Percentiles rank a stretch among this genome's conserved stretches.
phyloP scores from a whole-genome alignment of 78 protist genomes.

The Dictyostelium firmibasis region DNA sequence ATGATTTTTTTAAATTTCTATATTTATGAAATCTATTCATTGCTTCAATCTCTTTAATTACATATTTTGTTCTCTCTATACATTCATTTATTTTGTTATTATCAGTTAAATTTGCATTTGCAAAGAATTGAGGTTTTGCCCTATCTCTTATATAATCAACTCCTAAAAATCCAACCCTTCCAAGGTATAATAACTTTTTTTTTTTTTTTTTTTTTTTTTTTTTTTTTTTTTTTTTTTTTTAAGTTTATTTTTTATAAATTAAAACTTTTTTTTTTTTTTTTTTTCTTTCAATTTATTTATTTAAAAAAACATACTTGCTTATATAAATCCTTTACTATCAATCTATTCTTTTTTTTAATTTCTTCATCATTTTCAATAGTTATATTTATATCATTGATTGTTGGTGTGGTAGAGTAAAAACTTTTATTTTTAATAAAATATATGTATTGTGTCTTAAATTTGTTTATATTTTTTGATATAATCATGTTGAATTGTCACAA shows the following conservation, averaged over 20 bases:
- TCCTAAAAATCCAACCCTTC: slow-evolving; percentile 64
- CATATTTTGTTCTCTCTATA: slow-evolving; percentile 73
- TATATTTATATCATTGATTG: background rate
- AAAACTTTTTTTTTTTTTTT: background rate
- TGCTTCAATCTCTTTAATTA: slow-evolving; percentile 52
- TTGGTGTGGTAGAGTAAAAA: background rate
- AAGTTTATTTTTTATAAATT: too few species aligned
- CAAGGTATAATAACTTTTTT: slow-evolving; percentile 21
- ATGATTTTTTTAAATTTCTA: slow-evolving; percentile 46
- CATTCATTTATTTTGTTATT: slow-evolving; percentile 43
- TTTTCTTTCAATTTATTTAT: background rate
- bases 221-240: background rate
- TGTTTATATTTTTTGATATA: background rate
- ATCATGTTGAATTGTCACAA: too few species aligned
- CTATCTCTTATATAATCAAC: slow-evolving; percentile 66
- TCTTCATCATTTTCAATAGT: background rate
- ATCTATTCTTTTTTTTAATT: slow-evolving; percentile 13
- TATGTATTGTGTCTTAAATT: background rate
- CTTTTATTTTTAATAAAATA: background rate
- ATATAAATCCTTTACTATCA: slow-evolving; percentile 48
- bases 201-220: background rate
- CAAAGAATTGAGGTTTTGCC: slow-evolving; percentile 68
- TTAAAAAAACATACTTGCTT: slow-evolving; percentile 40
- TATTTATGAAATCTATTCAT: slow-evolving; percentile 65
- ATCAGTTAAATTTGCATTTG: slow-evolving; percentile 62